Conservation (phyloP, 345 rosid species). For the Salix caprea region DNA sequence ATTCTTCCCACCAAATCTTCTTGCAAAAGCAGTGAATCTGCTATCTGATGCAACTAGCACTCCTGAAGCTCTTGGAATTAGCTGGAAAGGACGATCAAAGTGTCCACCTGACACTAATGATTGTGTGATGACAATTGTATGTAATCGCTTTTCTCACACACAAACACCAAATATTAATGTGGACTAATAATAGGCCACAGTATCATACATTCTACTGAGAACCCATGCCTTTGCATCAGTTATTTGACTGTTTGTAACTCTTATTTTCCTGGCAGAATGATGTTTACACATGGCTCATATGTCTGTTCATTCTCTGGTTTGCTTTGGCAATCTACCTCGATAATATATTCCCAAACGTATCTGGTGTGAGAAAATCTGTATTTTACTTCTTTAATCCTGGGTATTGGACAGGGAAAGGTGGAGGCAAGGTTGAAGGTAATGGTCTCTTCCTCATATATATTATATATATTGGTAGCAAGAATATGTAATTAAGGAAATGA, state of each 20-base stretch:
- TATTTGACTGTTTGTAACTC: not conserved
- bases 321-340: conserved; percentile 79
- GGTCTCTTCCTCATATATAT: too few species aligned
- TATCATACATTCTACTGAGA: not conserved
- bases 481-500: too few species aligned
- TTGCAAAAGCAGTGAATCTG: conserved; percentile 48
- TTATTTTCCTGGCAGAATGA: conserved; percentile 56
- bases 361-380: conserved; percentile 68
- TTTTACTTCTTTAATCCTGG: conserved; percentile 70
- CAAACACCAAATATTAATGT: not conserved
- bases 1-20: conserved; percentile 86
- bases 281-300: conserved; percentile 64
- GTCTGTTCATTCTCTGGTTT: conserved; percentile 63
- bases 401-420: too few species aligned
- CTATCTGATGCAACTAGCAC: conserved; percentile 66
- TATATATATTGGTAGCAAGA: too few species aligned
- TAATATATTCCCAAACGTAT: conserved; percentile 73
- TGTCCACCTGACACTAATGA: conserved; percentile 48
- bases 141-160: conserved; percentile 16
- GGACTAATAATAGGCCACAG: not conserved
- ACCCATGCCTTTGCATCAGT: not conserved
- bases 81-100: conserved; percentile 62
- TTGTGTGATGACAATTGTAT: conserved; percentile 73
- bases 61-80: conserved; percentile 68
- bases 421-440: too few species aligned